phyloP scores from a whole-genome alignment of 331 rosid species.

The Erythrophleum ivorense region DNA sequence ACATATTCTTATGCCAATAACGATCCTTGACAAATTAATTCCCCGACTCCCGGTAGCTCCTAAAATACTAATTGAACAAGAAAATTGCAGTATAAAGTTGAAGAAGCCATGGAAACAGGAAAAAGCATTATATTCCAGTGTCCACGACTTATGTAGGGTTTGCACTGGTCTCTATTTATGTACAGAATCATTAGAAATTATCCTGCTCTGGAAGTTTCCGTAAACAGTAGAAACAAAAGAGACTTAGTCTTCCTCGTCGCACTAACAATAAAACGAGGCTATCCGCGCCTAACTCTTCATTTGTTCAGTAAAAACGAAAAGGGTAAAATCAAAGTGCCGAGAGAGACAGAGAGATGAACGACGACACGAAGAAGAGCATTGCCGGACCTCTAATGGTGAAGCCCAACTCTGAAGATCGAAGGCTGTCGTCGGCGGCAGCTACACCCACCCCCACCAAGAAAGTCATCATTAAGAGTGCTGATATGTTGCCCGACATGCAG shows the following conservation, averaged over 20 bases:
- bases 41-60: not conserved
- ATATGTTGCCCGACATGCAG: slow-evolving; percentile 89
- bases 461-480: slow-evolving; percentile 90
- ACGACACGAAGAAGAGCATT: slow-evolving; percentile 60
- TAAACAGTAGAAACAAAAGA: not conserved
- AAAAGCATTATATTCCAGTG: not conserved
- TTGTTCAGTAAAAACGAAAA: not conserved
- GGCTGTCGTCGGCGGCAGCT: slow-evolving; percentile 55
- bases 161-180: not conserved
- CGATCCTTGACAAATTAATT: not conserved
- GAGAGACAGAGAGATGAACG: slow-evolving; percentile 52
- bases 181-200: not conserved
- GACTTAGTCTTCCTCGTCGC: not conserved
- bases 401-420: slow-evolving; percentile 70
- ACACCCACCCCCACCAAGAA: slow-evolving; percentile 58
- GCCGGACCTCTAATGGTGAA: slow-evolving; percentile 55
- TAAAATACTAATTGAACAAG: not conserved
- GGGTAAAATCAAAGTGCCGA: not conserved
- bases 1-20: not conserved
- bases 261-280: not conserved
- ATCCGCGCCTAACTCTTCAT: not conserved
- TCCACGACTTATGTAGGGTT: too few relatives aligned
- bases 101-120: not conserved
- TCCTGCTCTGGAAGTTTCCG: slow-evolving; percentile 6
- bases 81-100: not conserved